Evolutionary conservation across 495 filamentous ascomycete species (phyloP).

Genomic region (Xylaria cubensis): DNA sequence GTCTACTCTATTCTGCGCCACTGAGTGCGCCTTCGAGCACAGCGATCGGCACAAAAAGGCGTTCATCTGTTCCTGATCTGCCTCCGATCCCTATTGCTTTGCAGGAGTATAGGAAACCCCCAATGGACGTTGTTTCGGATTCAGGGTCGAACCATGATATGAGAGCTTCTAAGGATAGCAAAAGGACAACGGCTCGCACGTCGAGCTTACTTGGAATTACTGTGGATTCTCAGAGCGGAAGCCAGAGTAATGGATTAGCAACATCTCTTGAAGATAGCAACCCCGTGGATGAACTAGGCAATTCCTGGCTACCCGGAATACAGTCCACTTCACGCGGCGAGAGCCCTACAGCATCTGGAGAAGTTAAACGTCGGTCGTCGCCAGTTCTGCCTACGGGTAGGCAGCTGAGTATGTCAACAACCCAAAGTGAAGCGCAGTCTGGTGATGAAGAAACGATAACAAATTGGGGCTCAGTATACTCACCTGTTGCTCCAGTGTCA

Average conservation of each 20-base stretch:
- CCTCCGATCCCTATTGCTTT: conserved; percentile 47
- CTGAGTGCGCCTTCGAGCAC: conserved; percentile 40
- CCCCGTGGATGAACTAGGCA: conserved; percentile 43
- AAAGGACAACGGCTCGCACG: conserved; percentile 44
- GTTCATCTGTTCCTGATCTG: conserved; percentile 52
- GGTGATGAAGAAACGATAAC: conserved; percentile 46
- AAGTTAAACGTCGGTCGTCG: conserved; percentile 48
- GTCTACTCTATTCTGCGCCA: conserved; percentile 53
- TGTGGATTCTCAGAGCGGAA: conserved; percentile 39
- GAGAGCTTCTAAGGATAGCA: conserved; percentile 38
- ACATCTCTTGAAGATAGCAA: conserved; percentile 35
- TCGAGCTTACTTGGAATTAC: conserved; percentile 49
- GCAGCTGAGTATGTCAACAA: conserved; percentile 42
- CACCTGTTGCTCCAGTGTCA: conserved; percentile 47
- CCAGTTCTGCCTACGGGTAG: conserved; percentile 41
- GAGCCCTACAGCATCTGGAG: conserved; percentile 17
- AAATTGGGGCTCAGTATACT: conserved; percentile 50
- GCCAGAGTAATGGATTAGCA: conserved; percentile 11
- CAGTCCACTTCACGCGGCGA: conserved; percentile 29
- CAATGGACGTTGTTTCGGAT: conserved; percentile 8
- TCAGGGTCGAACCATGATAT: conserved; percentile 13
- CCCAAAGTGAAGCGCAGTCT: conserved; percentile 37
- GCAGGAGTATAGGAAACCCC: conserved; percentile 20
- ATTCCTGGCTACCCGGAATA: conserved; percentile 51
- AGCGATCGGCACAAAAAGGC: conserved; percentile 32